A percentile compares a stretch with the other conserved stretches of the same genome.
Conservation (phyloP, 2,329 filamentous ascomycete species). For the Ceratocystis diversiconidia region DNA sequence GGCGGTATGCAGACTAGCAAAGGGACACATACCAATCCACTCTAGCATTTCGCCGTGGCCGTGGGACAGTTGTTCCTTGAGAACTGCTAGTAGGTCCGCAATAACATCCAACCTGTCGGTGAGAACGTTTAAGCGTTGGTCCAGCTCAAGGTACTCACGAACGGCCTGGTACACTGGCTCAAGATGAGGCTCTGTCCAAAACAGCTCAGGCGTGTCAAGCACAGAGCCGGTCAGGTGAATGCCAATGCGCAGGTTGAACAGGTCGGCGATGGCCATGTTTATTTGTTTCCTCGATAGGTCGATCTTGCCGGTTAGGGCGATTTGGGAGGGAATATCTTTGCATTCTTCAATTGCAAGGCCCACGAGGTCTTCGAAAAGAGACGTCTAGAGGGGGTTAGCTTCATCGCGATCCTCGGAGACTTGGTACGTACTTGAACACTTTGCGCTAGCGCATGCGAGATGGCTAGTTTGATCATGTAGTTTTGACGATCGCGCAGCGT, state of each 20-base stretch:
- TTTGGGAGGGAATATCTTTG: constrained; percentile 83
- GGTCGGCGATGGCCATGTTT: constrained; percentile 98
- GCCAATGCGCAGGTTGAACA: constrained; percentile 94
- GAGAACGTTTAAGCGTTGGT: constrained; percentile 77
- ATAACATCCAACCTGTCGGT: constrained; percentile 81
- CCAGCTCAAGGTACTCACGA: constrained; percentile 92
- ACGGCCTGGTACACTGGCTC: constrained; percentile 96
- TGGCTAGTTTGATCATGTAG: constrained; percentile 96
- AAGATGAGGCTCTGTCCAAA: constrained; percentile 95
- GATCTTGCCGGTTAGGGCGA: constrained; percentile 84
- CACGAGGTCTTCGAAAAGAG: constrained; percentile 88
- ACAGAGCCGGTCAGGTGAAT: constrained; percentile 96
- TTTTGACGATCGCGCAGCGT: constrained; percentile 84
- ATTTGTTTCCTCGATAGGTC: constrained; percentile 77
- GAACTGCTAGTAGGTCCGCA: constrained; percentile 76
- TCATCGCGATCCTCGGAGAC: background rate
- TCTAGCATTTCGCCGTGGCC: constrained; percentile 81
- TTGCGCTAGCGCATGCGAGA: constrained; percentile 88
- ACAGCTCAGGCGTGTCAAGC: constrained; percentile 89
- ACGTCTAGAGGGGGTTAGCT: constrained; percentile 46
- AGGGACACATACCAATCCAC: constrained; percentile 60
- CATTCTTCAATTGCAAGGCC: constrained; percentile 86
- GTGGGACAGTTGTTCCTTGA: constrained; percentile 91
- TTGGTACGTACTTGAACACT: constrained; percentile 62
- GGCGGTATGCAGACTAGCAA: background rate